Conservation (phyloP, 805 yeast species). For the Saccharomyces paradoxus region DNA sequence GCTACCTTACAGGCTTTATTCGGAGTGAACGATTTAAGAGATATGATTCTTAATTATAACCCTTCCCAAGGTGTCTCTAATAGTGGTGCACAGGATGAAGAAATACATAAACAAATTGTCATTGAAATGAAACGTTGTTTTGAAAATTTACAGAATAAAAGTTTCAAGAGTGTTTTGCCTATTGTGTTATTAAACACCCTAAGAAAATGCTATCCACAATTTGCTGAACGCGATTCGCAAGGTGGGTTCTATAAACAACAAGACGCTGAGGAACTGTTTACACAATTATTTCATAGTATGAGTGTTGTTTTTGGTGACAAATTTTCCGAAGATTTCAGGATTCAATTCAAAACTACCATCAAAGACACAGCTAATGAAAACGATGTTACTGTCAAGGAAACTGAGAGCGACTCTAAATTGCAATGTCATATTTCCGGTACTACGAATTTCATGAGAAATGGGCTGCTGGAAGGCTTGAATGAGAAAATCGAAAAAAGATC, state of each 20-base stretch:
- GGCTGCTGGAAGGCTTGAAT: conserved; percentile 61
- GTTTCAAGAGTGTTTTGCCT: conserved; percentile 53
- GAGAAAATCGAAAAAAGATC: conserved; percentile 75
- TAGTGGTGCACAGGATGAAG: conserved; percentile 23
- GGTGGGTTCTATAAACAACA: conserved; percentile 82
- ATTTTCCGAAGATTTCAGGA: conserved; percentile 50
- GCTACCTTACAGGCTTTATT: conserved; percentile 84
- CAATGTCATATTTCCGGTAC: conserved; percentile 80
- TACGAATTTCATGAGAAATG: conserved; percentile 85
- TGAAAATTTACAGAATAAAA: conserved; percentile 33
- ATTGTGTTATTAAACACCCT: conserved; percentile 53
- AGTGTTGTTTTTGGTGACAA: conserved; percentile 38
- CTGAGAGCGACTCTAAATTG: conserved; percentile 54
- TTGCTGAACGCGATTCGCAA: conserved; percentile 63
- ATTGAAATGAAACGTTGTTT: conserved; percentile 43
- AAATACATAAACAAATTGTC: conserved; percentile 34
- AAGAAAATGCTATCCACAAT: conserved; percentile 75
- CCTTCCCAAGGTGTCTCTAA: conserved; percentile 42
- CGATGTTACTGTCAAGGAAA: conserved; percentile 44
- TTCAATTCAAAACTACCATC: conserved; percentile 55
- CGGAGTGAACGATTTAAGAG: conserved; percentile 65
- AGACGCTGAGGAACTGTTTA: conserved; percentile 95
- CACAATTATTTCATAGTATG: conserved; percentile 59
- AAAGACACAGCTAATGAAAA: conserved; percentile 51
- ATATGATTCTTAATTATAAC: conserved; percentile 49